Evolutionary conservation across 2,329 filamentous ascomycete species (phyloP).

Genomic region (Beauveria scarabaeidicola): DNA sequence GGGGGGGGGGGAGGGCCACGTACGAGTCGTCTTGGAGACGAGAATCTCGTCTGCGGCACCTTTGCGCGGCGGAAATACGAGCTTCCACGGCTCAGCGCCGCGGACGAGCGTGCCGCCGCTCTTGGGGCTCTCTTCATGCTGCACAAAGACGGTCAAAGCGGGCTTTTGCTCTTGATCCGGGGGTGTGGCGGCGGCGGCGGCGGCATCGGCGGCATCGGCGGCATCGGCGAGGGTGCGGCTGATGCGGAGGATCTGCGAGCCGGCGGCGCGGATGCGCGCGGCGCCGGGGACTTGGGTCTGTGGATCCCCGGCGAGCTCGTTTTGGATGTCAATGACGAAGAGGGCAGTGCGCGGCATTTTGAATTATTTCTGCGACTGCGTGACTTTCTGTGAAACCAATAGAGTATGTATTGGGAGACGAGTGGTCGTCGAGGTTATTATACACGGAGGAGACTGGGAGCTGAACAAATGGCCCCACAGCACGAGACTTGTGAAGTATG

Average conservation of each 20-base stretch:
- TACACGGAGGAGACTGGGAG: background rate
- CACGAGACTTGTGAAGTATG: background rate
- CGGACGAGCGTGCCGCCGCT: constrained; percentile 16
- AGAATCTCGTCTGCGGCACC: constrained; percentile 17
- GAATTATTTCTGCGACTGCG: background rate
- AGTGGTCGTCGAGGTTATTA: background rate
- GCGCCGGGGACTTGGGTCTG: constrained; percentile 20
- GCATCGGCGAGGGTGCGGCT: constrained; percentile 15
- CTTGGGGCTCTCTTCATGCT: constrained; percentile 22
- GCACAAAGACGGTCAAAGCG: constrained; percentile 21
- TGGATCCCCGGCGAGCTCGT: constrained; percentile 20
- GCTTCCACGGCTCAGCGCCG: constrained; percentile 20
- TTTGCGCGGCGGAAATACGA: constrained; percentile 20
- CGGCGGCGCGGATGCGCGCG: constrained; percentile 17
- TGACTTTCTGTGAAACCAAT: background rate
- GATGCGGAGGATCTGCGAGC: constrained; percentile 16
- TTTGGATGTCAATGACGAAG: constrained; percentile 28
- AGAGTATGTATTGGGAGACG: background rate
- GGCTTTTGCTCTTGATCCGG: background rate
- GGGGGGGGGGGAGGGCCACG: no score
- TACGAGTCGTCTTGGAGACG: constrained; percentile 21
- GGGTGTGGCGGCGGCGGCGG: background rate
- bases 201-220: background rate
- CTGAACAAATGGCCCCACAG: constrained; percentile 1
- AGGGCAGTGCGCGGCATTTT: constrained; percentile 16